A percentile compares a stretch with the other conserved stretches of the same genome.
phyloP scores from a whole-genome alignment of 2,329 filamentous ascomycete genomes.

The Pseudogymnoascus sp. region DNA sequence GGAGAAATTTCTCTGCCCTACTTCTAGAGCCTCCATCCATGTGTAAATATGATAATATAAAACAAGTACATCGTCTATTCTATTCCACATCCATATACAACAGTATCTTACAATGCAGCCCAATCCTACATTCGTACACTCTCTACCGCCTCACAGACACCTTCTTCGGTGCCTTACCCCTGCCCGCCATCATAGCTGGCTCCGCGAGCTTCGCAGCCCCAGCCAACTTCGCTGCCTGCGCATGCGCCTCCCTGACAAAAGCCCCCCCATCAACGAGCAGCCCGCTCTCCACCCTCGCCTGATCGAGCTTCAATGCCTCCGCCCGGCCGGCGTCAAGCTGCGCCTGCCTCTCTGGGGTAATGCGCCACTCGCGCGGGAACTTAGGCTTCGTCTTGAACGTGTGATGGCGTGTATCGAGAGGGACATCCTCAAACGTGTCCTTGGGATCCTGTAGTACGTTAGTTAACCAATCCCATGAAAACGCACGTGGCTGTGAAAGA shows the following conservation, averaged over 20 bases:
- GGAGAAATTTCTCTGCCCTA: neutral
- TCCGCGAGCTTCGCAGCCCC: conserved; percentile 16
- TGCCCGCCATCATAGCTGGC: conserved; percentile 22
- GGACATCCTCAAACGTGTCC: conserved; percentile 82
- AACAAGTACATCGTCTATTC: conserved; percentile 3
- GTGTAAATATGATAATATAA: conserved; percentile 3
- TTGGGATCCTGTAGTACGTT: conserved; percentile 46
- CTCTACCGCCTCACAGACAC: conserved; percentile 20
- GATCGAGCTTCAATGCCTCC: conserved; percentile 44
- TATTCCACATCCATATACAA: neutral
- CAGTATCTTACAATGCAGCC: conserved; percentile 5
- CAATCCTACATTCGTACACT: neutral
- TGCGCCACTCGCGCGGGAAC: conserved; percentile 76
- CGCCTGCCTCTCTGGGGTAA: conserved; percentile 60
- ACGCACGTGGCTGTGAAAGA: neutral
- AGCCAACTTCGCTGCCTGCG: conserved; percentile 12
- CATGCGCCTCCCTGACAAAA: conserved; percentile 36
- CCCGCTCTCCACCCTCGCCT: conserved; percentile 43
- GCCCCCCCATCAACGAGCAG: conserved; percentile 49
- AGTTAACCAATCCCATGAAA: conserved; percentile 8
- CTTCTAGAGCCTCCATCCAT: neutral
- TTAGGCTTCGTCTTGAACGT: conserved; percentile 54
- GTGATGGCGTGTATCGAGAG: conserved; percentile 82
- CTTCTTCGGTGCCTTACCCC: conserved; percentile 16
- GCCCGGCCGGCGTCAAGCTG: conserved; percentile 56